Conservation (phyloP, 768 basidiomycete species). For the Clitopilus passeckerianus region DNA sequence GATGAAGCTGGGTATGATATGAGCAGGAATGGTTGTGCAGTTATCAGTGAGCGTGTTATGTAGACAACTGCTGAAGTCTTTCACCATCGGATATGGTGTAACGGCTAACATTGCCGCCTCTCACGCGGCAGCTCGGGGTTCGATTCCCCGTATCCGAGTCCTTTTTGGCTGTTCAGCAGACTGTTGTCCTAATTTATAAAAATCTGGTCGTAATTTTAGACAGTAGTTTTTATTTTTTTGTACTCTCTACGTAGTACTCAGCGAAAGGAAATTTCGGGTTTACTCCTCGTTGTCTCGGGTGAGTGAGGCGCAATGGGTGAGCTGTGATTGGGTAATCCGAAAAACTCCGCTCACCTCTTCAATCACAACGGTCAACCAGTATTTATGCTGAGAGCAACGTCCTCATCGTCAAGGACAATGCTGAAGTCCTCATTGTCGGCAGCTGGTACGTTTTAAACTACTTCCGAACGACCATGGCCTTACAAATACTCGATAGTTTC, state of each 20-base stretch:
- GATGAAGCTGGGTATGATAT: neutral
- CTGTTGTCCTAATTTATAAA: neutral
- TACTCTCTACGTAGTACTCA: too few species aligned
- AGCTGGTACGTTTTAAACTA: conserved; percentile 20
- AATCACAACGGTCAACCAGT: conserved; percentile 2
- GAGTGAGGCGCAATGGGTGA: neutral
- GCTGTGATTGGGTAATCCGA: conserved; percentile 11
- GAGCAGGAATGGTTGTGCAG: neutral
- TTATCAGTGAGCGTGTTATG: too few species aligned
- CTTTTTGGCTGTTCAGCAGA: neutral
- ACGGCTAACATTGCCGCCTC: conserved; percentile 66
- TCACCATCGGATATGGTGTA: conserved; percentile 47
- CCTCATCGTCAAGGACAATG: conserved; percentile 30
- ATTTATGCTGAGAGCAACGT: conserved; percentile 26
- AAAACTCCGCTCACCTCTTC: conserved; percentile 14
- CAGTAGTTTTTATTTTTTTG: neutral
- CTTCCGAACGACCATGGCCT: neutral
- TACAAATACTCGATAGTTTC: conserved; percentile 16
- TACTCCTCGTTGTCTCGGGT: neutral
- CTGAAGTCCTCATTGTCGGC: conserved; percentile 22
- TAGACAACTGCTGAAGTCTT: neutral
- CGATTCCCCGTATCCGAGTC: conserved; percentile 44
- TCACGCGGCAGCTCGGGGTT: conserved; percentile 57
- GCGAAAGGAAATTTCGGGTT: too few species aligned
- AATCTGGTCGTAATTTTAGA: neutral